phyloP scores from a whole-genome alignment of 2,329 filamentous ascomycete species.

The Nothopassalora personata region DNA sequence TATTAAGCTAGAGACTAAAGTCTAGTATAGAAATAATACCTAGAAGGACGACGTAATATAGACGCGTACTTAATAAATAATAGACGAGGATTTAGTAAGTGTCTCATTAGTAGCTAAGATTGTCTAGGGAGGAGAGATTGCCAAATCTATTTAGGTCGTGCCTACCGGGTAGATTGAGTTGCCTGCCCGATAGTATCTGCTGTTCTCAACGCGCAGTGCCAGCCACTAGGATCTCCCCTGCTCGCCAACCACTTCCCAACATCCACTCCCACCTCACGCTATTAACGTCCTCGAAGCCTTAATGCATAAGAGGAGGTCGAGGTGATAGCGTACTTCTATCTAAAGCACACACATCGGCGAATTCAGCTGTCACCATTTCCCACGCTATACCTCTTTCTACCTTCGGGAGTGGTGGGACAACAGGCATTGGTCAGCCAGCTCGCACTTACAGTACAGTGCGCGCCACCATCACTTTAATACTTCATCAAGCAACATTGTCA shows the following conservation, averaged over 20 bases:
- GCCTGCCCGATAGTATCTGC: too few relatives aligned
- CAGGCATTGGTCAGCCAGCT: neutral
- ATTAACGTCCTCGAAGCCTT: neutral
- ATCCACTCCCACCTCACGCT: neutral
- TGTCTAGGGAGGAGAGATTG: too few relatives aligned
- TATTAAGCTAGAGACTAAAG: too few relatives aligned
- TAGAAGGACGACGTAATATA: too few relatives aligned
- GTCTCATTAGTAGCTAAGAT: too few relatives aligned
- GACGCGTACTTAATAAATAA: too few relatives aligned
- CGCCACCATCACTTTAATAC: neutral
- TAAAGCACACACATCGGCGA: neutral
- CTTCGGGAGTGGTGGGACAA: neutral
- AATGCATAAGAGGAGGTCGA: neutral
- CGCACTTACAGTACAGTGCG: neutral
- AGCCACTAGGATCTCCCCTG: neutral
- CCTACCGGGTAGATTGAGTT: too few relatives aligned
- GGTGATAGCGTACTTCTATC: neutral
- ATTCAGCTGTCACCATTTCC: neutral
- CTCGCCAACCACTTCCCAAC: neutral
- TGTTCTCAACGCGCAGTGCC: too few relatives aligned
- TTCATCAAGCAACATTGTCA: neutral
- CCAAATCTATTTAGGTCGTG: too few relatives aligned
- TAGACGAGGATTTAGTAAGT: too few relatives aligned
- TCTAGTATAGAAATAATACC: too few relatives aligned
- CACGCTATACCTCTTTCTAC: neutral